Base-by-base conservation (phyloP, 306 rosid genomes). In the Sophora flavescens region DNA sequence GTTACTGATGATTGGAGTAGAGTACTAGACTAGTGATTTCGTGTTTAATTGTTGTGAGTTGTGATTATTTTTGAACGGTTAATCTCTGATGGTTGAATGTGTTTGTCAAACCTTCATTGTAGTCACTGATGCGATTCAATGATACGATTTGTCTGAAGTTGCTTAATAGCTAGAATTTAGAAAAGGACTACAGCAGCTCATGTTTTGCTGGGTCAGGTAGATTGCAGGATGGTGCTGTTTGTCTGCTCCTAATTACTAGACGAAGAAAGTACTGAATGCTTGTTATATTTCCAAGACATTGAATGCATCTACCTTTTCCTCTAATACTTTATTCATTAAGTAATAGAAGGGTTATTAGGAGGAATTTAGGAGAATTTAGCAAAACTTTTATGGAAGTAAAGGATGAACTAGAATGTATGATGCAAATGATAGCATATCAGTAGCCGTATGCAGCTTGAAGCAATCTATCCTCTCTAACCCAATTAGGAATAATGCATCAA, bases 141-240 rank as follows among this genome's bases (percentile, higher is more conserved):
- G n/a, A 35, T 47, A 66, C 6, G 62, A 45, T 11, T 74, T 28
- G 30, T 17, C 12, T n/a, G n/a, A n/a, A n/a, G n/a, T n/a, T n/a
- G n/a, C n/a, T n/a, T n/a, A n/a, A n/a, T n/a, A n/a, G n/a, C n/a
- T 70, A 14, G 35, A 52, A 8, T 54, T 79, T 71, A 22, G n/a
- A 17, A 65, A 66, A 74, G 66, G 53, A 80, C 39, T 36, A 30
- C 26, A 1, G 36, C 63, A 15, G 52, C 41, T 39, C 30, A 4
- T 68, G 50, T 63, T 62, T 47, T 69, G 16, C 47, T 39, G 4
- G 56, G 9, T 68, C 44, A 14, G 54, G n/a, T 33, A 56, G 53
- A 45, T 65, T 38, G 78, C 42, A 9, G 35, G 32, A 33, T 84
- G 67, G 65, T 65, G 30, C 64, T 81, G 69, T 57, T 44, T 66